Conservation (phyloP, 495 filamentous ascomycete species). For the Poronia punctata region DNA sequence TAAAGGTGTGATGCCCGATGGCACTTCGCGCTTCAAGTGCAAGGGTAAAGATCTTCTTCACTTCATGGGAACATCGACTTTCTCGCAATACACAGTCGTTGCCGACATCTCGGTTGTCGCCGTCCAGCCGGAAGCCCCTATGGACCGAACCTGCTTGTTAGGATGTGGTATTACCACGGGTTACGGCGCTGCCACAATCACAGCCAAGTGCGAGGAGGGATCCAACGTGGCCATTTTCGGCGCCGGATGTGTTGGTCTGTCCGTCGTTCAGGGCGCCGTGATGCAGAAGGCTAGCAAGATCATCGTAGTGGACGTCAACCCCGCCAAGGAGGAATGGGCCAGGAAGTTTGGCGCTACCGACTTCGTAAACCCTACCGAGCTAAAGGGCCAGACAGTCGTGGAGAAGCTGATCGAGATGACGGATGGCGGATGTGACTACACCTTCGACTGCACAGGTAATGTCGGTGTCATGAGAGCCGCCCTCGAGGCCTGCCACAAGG, state of each 20-base stretch:
- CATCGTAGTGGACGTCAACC: constrained; percentile 94
- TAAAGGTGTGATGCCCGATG: constrained; percentile 94
- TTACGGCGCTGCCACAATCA: constrained; percentile 91
- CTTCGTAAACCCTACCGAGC: constrained; percentile 87
- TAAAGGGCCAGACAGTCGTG: constrained; percentile 72
- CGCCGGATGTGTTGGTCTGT: constrained; percentile 90
- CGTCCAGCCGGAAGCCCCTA: constrained; percentile 82
- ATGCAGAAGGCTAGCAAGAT: constrained; percentile 79
- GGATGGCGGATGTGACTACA: constrained; percentile 98
- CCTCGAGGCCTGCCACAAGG: constrained; percentile 97
- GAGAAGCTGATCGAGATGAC: constrained; percentile 95
- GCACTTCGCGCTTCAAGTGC: constrained; percentile 89
- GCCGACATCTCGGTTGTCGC: constrained; percentile 97
- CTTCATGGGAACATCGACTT: constrained; percentile 99
- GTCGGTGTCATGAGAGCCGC: constrained; percentile 93
- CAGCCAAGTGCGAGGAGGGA: constrained; percentile 82
- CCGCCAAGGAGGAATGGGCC: constrained; percentile 83
- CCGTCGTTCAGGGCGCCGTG: constrained; percentile 92
- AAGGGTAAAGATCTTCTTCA: constrained; percentile 91
- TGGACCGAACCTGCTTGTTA: constrained; percentile 91
- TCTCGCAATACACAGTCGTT: constrained; percentile 97
- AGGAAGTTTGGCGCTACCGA: constrained; percentile 93
- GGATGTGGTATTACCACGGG: constrained; percentile 98
- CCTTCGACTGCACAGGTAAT: constrained; percentile 98
- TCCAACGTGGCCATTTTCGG: constrained; percentile 92